Evolutionary conservation across 1,284 basidiomycete species (phyloP), one percentile per base, ranked within the genome.

Genomic region (Hortiboletus rubellus): DNA sequence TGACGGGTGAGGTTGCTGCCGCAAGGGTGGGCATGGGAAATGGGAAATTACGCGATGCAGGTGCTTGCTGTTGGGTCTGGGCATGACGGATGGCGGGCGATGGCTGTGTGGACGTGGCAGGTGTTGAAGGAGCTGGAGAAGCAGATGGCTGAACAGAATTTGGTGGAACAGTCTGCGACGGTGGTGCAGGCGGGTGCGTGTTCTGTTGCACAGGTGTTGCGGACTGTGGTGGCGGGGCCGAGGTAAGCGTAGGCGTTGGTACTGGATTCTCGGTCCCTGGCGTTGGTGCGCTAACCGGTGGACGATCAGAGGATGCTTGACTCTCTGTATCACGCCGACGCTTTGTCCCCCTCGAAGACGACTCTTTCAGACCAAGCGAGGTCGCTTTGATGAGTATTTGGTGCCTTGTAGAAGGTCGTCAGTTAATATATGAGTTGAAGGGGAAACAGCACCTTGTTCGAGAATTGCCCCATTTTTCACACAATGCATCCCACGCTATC

Each of bases 361-460:
- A 88, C 63, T 88, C 86, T 70, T 90, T 90, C 43, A 91, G 74
- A 7, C 86, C 85, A 30, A 91, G 71, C n/a, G 80, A 76, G 1
- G 86, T 90, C 5, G 89, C 89, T 69, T 89, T 90, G 60, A 89
- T 81, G 34, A 91, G 74, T 52, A 91, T 90, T 70, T 91, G 89
- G 64, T 89, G 87, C 65, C 88, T 91, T 62, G 31, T 8, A 31
- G 18, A 52, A 50, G 14, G 38, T 17, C 31, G 50, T 69, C 51
- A 70, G 57, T 17, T 22, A 47, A 52, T 22, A 36, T 22, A 42
- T 41, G 36, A 52, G 61, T 41, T 5, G 4, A n/a, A 43, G 31
- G 24, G 46, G 41, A 48, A 56, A 46, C 24, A 31, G 42, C 60
- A 87, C 89, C 86, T 83, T 53, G 89, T 84, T 52, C 89, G 78